Conservation (phyloP, 2,329 filamentous ascomycete species). For the Teratosphaeria nubilosa region DNA sequence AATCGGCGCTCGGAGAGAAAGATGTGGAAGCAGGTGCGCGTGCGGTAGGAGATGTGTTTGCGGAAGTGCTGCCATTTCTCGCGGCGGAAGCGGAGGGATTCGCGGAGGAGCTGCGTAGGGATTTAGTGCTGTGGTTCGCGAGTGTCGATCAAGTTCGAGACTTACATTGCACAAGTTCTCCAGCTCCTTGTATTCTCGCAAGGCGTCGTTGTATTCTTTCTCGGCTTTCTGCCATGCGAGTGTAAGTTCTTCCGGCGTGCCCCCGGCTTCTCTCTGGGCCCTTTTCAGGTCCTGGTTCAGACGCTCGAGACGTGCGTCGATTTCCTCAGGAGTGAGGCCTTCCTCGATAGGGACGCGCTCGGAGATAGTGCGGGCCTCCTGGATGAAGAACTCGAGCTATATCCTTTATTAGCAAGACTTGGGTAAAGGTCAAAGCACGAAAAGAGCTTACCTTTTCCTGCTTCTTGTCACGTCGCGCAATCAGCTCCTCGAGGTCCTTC, state of each 20-base stretch:
- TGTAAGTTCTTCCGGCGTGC: conserved; percentile 21
- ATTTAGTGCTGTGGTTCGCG: conserved; percentile 4
- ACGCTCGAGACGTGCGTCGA: conserved; percentile 23
- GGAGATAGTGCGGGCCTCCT: conserved; percentile 13
- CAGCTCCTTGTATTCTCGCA: conserved; percentile 13
- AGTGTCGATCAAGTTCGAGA: conserved; percentile 26
- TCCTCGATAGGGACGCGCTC: conserved; percentile 22
- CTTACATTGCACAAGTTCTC: conserved; percentile 30
- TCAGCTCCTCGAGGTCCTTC: conserved; percentile 18
- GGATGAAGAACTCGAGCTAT: conserved; percentile 16
- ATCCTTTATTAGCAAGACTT: background rate
- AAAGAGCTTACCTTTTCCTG: conserved; percentile 2
- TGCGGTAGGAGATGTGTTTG: conserved; percentile 71
- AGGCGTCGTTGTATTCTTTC: conserved; percentile 12
- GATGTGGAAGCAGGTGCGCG: conserved; percentile 77
- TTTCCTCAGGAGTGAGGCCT: conserved; percentile 23
- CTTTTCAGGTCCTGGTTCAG: conserved; percentile 21
- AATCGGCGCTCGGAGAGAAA: conserved; percentile 84
- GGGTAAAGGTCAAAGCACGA: background rate
- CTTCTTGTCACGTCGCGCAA: conserved; percentile 21
- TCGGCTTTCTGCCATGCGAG: conserved; percentile 21
- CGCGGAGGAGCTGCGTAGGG: conserved; percentile 15
- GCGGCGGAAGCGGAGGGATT: conserved; percentile 58
- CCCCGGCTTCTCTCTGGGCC: conserved; percentile 21
- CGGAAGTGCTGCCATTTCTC: conserved; percentile 74